A percentile compares a stretch with the other conserved stretches of the same genome.
Conservation (phyloP, 1,284 basidiomycete genomes). For the Pisolithus thermaeus region DNA sequence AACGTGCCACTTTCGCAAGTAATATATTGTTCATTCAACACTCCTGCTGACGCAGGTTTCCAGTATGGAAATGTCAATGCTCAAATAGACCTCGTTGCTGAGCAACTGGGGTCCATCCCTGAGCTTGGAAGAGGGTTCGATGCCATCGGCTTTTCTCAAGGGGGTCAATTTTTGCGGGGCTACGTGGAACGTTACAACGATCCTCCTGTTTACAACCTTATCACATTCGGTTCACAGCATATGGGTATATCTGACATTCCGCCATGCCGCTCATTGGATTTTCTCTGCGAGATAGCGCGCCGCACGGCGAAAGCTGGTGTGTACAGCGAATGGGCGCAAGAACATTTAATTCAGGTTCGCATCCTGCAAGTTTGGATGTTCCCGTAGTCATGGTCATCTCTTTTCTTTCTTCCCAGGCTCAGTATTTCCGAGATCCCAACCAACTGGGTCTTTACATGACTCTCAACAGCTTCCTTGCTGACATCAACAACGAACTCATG, state of each 20-base stretch:
- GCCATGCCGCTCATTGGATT: constrained; percentile 59
- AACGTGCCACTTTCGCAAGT: constrained; percentile 76
- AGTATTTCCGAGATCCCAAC: constrained; percentile 89
- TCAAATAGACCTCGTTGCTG: constrained; percentile 62
- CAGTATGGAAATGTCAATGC: constrained; percentile 80
- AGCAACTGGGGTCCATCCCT: constrained; percentile 62
- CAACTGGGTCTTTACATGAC: constrained; percentile 67
- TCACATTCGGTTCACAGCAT: constrained; percentile 85
- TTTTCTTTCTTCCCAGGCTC: constrained; percentile 52
- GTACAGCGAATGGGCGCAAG: constrained; percentile 80
- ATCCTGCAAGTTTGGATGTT: constrained; percentile 42
- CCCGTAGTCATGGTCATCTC: background rate
- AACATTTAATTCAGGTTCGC: constrained; percentile 70
- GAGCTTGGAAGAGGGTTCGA: constrained; percentile 80
- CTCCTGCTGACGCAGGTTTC: constrained; percentile 5
- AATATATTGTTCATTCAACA: background rate
- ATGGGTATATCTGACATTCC: constrained; percentile 86
- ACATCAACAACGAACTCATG: constrained; percentile 69
- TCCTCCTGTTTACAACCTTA: constrained; percentile 77
- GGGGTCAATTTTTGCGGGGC: constrained; percentile 87
- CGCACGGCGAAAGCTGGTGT: constrained; percentile 69
- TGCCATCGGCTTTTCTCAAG: constrained; percentile 91
- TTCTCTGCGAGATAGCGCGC: constrained; percentile 74
- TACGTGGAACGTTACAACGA: constrained; percentile 83
- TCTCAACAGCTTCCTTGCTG: constrained; percentile 65